These are phyloP conservation scores for Penicillium alfredii DNA, from an alignment of 495 filamentous ascomycete genomes.

Conservation along the genomic window DNA sequence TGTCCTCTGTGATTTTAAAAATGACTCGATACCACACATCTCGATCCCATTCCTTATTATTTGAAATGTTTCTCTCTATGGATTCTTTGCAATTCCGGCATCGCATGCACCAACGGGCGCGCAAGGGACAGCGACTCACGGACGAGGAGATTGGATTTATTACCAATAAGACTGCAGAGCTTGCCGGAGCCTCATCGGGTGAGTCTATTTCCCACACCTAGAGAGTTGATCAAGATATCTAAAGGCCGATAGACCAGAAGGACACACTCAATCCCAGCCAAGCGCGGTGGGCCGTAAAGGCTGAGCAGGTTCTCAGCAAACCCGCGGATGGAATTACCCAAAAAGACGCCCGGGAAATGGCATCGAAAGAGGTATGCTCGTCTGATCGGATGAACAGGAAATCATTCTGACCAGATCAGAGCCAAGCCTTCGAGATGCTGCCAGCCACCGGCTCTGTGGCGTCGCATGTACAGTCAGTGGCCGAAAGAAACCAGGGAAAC, in stretches of 20 bases:
- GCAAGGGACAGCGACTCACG: not conserved
- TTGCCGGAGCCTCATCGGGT: not conserved
- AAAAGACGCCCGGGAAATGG: slow-evolving; percentile 23
- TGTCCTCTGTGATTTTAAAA: no score
- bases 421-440: slow-evolving; percentile 15
- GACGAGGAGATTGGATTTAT: slow-evolving; percentile 3
- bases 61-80: no score
- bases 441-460: slow-evolving; percentile 22
- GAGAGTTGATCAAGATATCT: no score
- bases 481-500: slow-evolving; percentile 29
- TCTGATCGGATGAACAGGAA: not conserved
- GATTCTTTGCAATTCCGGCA: slow-evolving; percentile 1
- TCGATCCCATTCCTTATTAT: no score
- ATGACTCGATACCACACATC: no score
- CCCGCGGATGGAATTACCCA: slow-evolving; percentile 8
- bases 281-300: slow-evolving; percentile 4
- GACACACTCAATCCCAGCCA: not conserved
- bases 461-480: slow-evolving; percentile 25
- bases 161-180: not conserved
- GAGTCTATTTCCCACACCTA: not conserved
- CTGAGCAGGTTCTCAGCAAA: slow-evolving; percentile 26
- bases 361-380: slow-evolving; percentile 21
- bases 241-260: not conserved
- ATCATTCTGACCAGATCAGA: slow-evolving; percentile 8
- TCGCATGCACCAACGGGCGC: not conserved